Base-by-base conservation (phyloP, 2,329 filamentous ascomycete genomes). In the Aureobasidium namibiae region DNA sequence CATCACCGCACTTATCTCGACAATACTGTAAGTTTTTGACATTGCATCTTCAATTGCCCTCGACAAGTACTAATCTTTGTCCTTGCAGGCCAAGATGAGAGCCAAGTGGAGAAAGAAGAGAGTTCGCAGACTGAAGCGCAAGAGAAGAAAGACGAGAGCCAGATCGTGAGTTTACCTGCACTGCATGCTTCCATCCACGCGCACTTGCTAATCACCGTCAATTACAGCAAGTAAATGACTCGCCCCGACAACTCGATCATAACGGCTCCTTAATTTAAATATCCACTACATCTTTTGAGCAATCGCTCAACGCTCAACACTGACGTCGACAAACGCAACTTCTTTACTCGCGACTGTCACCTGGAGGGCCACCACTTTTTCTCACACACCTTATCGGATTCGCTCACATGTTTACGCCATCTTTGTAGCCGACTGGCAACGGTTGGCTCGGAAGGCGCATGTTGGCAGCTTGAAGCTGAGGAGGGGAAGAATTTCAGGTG, bases 31-130 rank as follows among this genome's bases (percentile, higher is more conserved):
- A 71, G 73, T 72, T 62, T 41, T 42, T 38, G 36, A 11, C 54
- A 45, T 60, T 24, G 23, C 13, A 61, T 61, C 65, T 64, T 64
- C 66, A 66, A 65, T 54, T 48, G 48, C 2, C 21, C 16, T 50
- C 23, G 26, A 11, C 16, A 18, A 29, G 10, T 1, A 31, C 57
- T 63, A 41, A 61, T 24, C 6, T 3, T n/a, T 13, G 11, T 23
- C 33, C 31, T 46, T 33, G 23, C 60, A 69, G 69, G 72, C 76
- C 70, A 80, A 77, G 77, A 87, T 87, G 85, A 87, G 92, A 94
- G 92, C 91, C 77, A 97, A 97, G 85, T 97, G 94, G 94, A 94
- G 92, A 85, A 99, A 99, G 89, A 99, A 99, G 92, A 86, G 94
- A 79, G 92, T 96, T 82, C 86, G 94, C 75, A 88, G 94, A 80